A percentile compares a stretch with the other conserved stretches of the same genome.
Conservation (phyloP, 345 rosid genomes). For the Sisymbrium irio region DNA sequence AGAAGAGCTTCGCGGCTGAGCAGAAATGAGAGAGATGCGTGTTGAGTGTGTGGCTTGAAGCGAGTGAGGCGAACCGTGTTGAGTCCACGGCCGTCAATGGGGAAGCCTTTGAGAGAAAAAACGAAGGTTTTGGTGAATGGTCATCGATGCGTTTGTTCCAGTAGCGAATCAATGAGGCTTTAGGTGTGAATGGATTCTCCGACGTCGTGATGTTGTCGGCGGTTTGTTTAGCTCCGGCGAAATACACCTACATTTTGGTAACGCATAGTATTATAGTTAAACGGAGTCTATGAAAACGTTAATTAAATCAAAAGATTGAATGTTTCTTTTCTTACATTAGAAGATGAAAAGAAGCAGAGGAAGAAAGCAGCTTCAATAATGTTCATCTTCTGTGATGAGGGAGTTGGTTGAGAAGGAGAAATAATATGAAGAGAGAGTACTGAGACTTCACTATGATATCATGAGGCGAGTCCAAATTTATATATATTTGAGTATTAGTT, state of each 20-base stretch:
- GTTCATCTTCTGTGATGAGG: conserved; percentile 24
- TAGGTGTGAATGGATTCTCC: conserved; percentile 64
- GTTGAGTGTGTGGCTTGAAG: conserved; percentile 52
- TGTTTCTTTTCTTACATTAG: conserved; percentile 14
- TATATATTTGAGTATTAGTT: background rate
- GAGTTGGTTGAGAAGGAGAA: conserved; percentile 29
- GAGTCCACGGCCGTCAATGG: conserved; percentile 61
- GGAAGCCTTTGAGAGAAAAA: conserved; percentile 76
- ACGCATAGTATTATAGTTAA: background rate
- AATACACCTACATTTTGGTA: background rate
- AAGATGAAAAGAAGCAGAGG: conserved; percentile 17
- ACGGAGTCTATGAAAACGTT: background rate
- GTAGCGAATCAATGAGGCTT: conserved; percentile 71
- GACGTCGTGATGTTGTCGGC: conserved; percentile 3
- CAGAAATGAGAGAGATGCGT: conserved; percentile 57
- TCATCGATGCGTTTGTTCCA: conserved; percentile 65
- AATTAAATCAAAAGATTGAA: background rate
- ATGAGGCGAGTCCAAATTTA: background rate
- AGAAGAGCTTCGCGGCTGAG: conserved; percentile 74
- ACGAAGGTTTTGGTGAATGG: conserved; percentile 48
- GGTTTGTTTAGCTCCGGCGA: conserved; percentile 25
- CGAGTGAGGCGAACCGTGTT: conserved; percentile 64
- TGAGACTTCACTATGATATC: conserved; percentile 26
- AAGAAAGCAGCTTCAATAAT: conserved; percentile 10
- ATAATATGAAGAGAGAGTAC: conserved; percentile 27